Base-by-base conservation (phyloP, 2,329 filamentous ascomycete species). In the Fusarium mexicanum region DNA sequence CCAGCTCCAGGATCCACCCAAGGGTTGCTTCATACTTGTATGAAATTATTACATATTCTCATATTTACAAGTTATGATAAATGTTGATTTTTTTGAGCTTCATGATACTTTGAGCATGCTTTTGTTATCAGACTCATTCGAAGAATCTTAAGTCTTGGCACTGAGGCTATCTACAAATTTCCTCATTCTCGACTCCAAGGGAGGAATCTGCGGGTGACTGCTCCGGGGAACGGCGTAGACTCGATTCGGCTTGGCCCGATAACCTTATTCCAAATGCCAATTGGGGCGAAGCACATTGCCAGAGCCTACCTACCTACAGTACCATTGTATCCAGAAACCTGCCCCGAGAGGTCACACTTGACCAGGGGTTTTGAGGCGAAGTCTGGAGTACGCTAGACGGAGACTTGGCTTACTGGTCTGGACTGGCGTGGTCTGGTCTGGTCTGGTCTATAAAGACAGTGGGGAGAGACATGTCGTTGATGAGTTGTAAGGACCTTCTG, bases 211-310 rank as follows among this genome's bases (percentile, higher is more conserved):
- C 29, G 59, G 60, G 50, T 53, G 48, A 54, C 50, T 60, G 46
- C n/a, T 64, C 61, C 43, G 29, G 38, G 29, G 37, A 59, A 35
- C 55, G 46, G 58, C 59, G 63, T 64, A 55, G 41, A 44, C 74
- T 74, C 55, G 11, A 67, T 76, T 70, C 33, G 72, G 72, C 38
- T 74, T 72, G 71, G 64, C 51, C 54, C 70, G 33, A 67, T 59
- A 76, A 76, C 75, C 66, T 76, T 77, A 76, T 67, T 73, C 59
- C 70, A 65, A 35, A 67, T 72, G 63, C 59, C 61, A 61, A 71
- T 60, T 69, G 53, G 58, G 67, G 71, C 73, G 68, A 69, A 74
- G 70, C 33, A 61, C 53, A 54, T 60, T 38, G 37, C 40, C 44
- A 43, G 47, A 55, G 47, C 38, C 73, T 29, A 54, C 40, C 33